These are phyloP conservation scores for Zygosaccharomyces sapae DNA, from an alignment of 1,139 yeast species.

Conservation along the genomic window DNA sequence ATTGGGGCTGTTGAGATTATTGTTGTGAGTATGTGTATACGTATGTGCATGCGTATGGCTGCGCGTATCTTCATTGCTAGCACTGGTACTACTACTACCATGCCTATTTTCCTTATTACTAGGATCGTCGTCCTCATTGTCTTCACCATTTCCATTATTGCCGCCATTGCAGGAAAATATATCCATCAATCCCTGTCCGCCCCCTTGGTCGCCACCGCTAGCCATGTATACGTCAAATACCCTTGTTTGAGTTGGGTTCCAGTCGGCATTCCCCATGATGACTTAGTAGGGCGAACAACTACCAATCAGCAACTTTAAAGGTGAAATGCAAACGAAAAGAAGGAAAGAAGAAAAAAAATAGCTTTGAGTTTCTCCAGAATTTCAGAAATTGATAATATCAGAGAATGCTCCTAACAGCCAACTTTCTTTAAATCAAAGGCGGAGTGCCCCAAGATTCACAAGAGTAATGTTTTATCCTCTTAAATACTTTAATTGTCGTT, in stretches of 20 bases:
- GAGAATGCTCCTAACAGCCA: constrained; percentile 1
- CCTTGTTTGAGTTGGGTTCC: constrained; percentile 21
- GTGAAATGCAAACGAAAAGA: background rate
- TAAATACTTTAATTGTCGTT: constrained; percentile 4
- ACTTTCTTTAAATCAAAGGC: background rate
- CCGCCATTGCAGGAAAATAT: constrained; percentile 11
- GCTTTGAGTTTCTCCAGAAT: background rate
- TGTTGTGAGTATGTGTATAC: too few relatives aligned
- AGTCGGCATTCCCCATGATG: constrained; percentile 9
- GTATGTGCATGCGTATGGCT: too few relatives aligned
- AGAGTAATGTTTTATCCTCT: constrained; percentile 1
- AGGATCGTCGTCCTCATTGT: constrained; percentile 4
- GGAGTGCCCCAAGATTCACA: constrained; percentile 6
- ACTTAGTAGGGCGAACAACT: background rate
- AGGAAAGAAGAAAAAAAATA: background rate
- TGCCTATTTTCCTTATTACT: background rate
- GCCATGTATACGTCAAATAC: constrained; percentile 31
- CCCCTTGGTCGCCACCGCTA: constrained; percentile 18
- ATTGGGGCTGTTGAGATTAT: too few relatives aligned
- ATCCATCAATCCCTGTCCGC: constrained; percentile 17
- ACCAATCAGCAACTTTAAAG: background rate
- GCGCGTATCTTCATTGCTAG: too few relatives aligned
- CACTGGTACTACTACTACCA: background rate
- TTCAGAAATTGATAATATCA: background rate
- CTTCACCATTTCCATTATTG: background rate